Evolutionary conservation across 2,329 filamentous ascomycete genomes (phyloP), one percentile per base, ranked within the genome.

Genomic region (Pestalotiopsis fici): DNA sequence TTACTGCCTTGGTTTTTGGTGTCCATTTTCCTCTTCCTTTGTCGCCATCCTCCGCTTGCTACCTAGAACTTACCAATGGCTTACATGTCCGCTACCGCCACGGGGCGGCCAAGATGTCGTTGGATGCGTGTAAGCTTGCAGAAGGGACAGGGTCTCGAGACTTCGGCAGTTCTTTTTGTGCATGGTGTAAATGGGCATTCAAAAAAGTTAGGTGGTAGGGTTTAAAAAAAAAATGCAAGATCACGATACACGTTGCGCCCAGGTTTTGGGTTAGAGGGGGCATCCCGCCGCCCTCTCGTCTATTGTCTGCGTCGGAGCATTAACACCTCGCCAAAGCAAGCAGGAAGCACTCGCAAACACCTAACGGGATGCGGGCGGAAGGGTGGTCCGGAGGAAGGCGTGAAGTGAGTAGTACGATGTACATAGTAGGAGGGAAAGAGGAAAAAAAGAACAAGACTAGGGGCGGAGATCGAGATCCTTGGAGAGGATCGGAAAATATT

Each of bases 401-500:
- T n/a, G 15, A 50, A 21, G 18, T 35, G n/a, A n/a, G n/a, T n/a
- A n/a, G n/a, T n/a, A n/a, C n/a, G n/a, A n/a, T n/a, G 31, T 35
- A 35, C 6, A 11, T 35, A 54, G 15, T 13, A 54, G 21, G 47
- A 54, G 25, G 25, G 55, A 59, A 35, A 6, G 11, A 35, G 11
- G 31, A 35, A 35, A 35, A 35, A 6, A 35, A 35, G 31, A n/a
- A n/a, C 31, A 35, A 23, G 57, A 60, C 57, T 60, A 60, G 12
- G 57, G n/a, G 59, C 59, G 35, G 59, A 47, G 59, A 62, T 62
- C 59, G 59, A 62, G 37, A 62, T 50, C 59, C 27, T 43, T 25
- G 47, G 59, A 62, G 59, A 47, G n/a, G 59, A 62, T 62, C 59
- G 59, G 59, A 37, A 39, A 43, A 39, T 47, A 47, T 27, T 25